Conservation (phyloP, 768 basidiomycete species). For the Leccinum olivaceopallidum region DNA sequence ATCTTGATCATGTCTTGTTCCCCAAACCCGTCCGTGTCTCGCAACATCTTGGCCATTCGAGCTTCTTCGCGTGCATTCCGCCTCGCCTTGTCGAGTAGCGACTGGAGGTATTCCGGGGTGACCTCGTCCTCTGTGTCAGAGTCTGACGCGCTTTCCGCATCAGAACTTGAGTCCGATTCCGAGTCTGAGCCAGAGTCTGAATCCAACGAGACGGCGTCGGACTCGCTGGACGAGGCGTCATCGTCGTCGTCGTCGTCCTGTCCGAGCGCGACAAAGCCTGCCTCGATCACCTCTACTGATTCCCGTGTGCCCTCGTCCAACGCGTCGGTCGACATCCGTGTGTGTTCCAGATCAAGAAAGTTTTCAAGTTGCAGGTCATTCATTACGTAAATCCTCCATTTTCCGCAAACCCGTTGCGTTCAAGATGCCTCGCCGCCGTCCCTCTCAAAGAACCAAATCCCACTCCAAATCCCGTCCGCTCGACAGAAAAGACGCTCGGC, state of each 20-base stretch:
- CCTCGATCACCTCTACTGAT: background rate
- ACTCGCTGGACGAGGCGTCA: background rate
- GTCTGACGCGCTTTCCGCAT: slow-evolving; percentile 33
- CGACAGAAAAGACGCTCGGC: slow-evolving; percentile 49
- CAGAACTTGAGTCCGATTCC: slow-evolving; percentile 37
- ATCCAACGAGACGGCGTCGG: background rate
- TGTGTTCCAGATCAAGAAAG: background rate
- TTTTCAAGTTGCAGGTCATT: background rate
- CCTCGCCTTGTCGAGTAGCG: slow-evolving; percentile 62
- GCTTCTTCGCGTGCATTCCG: slow-evolving; percentile 44
- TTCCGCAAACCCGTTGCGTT: too few species aligned
- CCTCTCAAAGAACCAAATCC: slow-evolving; percentile 36
- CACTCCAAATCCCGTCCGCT: slow-evolving; percentile 45
- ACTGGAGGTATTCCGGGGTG: slow-evolving; percentile 60
- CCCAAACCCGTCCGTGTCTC: slow-evolving; percentile 33
- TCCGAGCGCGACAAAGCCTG: slow-evolving; percentile 3
- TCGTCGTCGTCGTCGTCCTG: slow-evolving; percentile 1
- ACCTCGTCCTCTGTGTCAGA: slow-evolving; percentile 45
- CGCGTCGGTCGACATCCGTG: slow-evolving; percentile 6
- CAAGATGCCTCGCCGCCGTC: slow-evolving; percentile 46
- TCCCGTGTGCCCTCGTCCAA: slow-evolving; percentile 10
- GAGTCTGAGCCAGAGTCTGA: slow-evolving; percentile 13
- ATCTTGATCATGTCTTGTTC: slow-evolving; percentile 59
- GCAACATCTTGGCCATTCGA: slow-evolving; percentile 21
- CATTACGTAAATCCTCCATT: slow-evolving; percentile 18